These are phyloP conservation scores for Umbilicaria muhlenbergii DNA, from an alignment of 495 filamentous ascomycete species.

Conservation along the genomic window DNA sequence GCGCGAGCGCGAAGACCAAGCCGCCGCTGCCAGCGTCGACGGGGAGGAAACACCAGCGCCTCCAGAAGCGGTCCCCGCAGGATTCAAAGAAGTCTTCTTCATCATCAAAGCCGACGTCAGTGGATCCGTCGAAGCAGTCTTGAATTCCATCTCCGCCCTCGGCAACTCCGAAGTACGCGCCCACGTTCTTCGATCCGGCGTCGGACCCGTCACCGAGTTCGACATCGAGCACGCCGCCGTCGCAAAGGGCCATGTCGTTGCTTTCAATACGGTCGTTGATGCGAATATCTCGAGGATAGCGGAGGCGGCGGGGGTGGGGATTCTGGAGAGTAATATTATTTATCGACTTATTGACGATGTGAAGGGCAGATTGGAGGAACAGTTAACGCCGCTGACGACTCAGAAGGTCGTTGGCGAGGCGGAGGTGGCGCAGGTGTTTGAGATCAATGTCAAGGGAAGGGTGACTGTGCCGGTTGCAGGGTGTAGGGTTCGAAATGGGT, in stretches of 20 bases:
- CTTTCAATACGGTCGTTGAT: slow-evolving; percentile 70
- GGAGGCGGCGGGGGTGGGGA: slow-evolving; percentile 47
- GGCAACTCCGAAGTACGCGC: slow-evolving; percentile 73
- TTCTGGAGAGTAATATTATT: slow-evolving; percentile 83
- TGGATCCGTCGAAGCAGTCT: slow-evolving; percentile 82
- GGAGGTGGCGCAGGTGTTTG: slow-evolving; percentile 68
- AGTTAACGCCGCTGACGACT: slow-evolving; percentile 47
- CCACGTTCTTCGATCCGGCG: slow-evolving; percentile 56
- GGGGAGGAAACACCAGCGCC: slow-evolving; percentile 7
- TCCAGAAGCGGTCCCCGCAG: slow-evolving; percentile 23
- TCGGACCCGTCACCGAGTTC: slow-evolving; percentile 69
- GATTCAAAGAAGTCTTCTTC: slow-evolving; percentile 56
- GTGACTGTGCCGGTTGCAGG: slow-evolving; percentile 63
- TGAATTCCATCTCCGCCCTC: slow-evolving; percentile 52
- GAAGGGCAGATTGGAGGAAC: slow-evolving; percentile 46
- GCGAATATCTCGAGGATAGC: slow-evolving; percentile 54
- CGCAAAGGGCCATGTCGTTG: slow-evolving; percentile 56
- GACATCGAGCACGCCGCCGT: slow-evolving; percentile 76
- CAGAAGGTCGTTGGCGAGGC: slow-evolving; percentile 71
- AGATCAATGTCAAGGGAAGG: slow-evolving; percentile 61
- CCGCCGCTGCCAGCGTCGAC: slow-evolving; percentile 3
- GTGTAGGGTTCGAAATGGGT: slow-evolving; percentile 73
- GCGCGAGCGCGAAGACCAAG: slow-evolving; percentile 22
- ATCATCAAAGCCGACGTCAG: slow-evolving; percentile 86
- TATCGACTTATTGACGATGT: slow-evolving; percentile 82